Percentiles rank a stretch among this genome's conserved stretches.
Evolutionary conservation across 2,329 filamentous ascomycete genomes (phyloP).

Genomic region (Zymoseptoria ardabiliae): DNA sequence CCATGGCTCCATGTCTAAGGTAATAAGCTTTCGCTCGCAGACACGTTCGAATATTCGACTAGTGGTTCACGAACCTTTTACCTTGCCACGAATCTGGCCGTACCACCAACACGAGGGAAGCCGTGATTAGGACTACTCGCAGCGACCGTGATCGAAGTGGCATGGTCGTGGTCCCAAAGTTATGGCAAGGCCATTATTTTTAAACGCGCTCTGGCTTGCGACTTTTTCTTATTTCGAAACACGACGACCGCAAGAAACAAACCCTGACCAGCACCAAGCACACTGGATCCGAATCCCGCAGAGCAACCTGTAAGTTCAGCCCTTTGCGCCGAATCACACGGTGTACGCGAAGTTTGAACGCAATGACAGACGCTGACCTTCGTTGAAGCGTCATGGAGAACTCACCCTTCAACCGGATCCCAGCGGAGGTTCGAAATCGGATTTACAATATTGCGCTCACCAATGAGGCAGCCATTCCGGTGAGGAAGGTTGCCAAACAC

Average conservation of each 20-base stretch:
- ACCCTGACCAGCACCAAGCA: not conserved
- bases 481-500: slow-evolving; percentile 5
- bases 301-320: not conserved
- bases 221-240: not conserved
- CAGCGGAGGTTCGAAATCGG: not conserved
- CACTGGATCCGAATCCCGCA: too few species aligned
- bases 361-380: not conserved
- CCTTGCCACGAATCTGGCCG: not conserved
- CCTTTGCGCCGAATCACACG: not conserved
- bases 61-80: not conserved
- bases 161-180: not conserved
- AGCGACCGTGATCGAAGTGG: not conserved
- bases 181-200: not conserved
- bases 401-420: not conserved
- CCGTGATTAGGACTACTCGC: not conserved
- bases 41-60: not conserved
- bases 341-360: not conserved
- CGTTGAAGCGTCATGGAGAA: not conserved
- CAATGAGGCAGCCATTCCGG: not conserved
- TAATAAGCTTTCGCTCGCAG: too few species aligned
- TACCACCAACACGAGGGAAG: not conserved
- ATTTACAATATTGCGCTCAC: not conserved
- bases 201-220: not conserved
- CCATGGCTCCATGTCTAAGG: too few species aligned
- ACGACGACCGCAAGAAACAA: not conserved